Conservation (phyloP, 2,329 filamentous ascomycete species). For the Leptographium galeiforme region DNA sequence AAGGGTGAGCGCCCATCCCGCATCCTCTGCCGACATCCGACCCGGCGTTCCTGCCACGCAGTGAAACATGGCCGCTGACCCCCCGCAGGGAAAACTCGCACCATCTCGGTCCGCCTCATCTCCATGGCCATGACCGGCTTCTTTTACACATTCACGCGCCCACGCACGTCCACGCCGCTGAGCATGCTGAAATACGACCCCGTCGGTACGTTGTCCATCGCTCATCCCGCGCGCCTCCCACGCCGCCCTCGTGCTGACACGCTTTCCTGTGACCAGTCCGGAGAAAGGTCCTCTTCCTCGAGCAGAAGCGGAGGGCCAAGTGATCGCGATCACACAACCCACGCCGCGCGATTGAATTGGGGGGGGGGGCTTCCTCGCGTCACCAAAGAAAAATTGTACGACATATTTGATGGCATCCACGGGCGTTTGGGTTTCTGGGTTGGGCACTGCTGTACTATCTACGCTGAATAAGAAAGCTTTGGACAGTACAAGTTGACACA, state of each 20-base stretch:
- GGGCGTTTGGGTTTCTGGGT: not conserved
- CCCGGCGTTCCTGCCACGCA: not conserved
- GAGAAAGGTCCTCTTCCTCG: slow-evolving; percentile 90
- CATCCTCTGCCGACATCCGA: not conserved
- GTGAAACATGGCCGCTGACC: not conserved
- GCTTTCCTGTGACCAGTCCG: slow-evolving; percentile 46
- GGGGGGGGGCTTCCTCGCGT: not conserved
- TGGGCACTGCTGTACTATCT: not conserved
- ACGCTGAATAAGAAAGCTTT: too few species aligned
- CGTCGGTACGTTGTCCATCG: slow-evolving; percentile 49
- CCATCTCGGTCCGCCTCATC: slow-evolving; percentile 83
- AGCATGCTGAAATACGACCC: slow-evolving; percentile 99
- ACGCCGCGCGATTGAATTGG: not conserved
- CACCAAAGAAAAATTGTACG: not conserved
- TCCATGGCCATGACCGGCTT: slow-evolving; percentile 99
- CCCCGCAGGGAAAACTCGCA: slow-evolving; percentile 67
- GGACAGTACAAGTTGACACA: too few species aligned
- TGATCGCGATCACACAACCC: not conserved
- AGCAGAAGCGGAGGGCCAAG: slow-evolving; percentile 59
- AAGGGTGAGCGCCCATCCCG: slow-evolving; percentile 15
- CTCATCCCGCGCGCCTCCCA: not conserved
- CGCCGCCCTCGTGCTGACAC: not conserved
- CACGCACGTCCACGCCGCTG: slow-evolving; percentile 67
- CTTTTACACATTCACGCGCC: slow-evolving; percentile 82
- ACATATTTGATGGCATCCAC: not conserved